Evolutionary conservation across 176 grass and related monocot genomes (phyloP), one percentile per base, ranked within the genome.

Genomic region (Secale cereale): DNA sequence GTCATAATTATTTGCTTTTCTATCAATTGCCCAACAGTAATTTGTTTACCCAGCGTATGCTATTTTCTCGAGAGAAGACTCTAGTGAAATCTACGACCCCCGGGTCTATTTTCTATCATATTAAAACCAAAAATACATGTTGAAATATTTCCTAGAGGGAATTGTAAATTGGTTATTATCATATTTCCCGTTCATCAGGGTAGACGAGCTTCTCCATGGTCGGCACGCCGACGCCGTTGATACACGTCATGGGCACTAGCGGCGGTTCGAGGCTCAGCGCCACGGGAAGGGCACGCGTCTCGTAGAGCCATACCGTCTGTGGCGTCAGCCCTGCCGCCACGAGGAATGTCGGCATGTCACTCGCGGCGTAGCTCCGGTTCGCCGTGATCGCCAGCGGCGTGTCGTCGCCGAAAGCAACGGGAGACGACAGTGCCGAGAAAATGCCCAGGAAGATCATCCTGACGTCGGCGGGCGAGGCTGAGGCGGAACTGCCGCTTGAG

Each of bases 241-340:
- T 0, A n/a, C 80, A 40, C 30, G 80, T 71, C 45, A 37, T 29
- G 19, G 80, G 65, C 48, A 82, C 65, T 1, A 5, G 4, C 31
- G 80, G 80, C 32, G 65, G 48, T 2, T 48, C 4, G 50, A 82
- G 70, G 9, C 26, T 7, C n/a, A 59, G 4, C 22, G 48, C 33
- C 65, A 82, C 65, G 1, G 80, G 80, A 48, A 82, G 80, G 22
- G n/a, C 66, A 8, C 80, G 48, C 31, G 30, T 59, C 48, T 37
- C 13, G 66, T 82, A 82, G n/a, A 70, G n/a, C 22, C 12, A 3
- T 14, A 29, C 48, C 4, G 9, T 13, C 0, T 7, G 15, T 28
- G 33, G 13, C 14, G 80, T 1, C n/a, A 82, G 22, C 3, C 66
- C 80, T 4, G 7, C 14, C 20, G 30, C 80, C 31, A 1, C 6